Percentiles rank a stretch among this genome's conserved stretches.
These are phyloP conservation scores for Plasmopara muralis DNA, from an alignment of 352 stramenopile genomes.

Conservation along the genomic window DNA sequence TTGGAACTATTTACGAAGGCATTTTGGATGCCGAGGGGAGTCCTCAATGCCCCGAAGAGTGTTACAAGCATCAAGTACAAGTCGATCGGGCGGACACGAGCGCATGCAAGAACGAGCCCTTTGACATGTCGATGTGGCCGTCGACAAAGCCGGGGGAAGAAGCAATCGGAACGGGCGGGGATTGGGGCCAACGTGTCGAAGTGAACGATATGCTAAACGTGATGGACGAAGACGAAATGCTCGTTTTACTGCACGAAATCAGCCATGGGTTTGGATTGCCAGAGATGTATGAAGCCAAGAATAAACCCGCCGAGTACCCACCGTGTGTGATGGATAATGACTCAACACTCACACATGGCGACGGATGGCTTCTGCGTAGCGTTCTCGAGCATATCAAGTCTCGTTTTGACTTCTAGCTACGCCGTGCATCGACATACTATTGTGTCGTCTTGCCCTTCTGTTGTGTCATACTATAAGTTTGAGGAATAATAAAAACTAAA, in stretches of 20 bases:
- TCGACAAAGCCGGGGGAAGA: constrained; percentile 15
- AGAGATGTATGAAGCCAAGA: constrained; percentile 20
- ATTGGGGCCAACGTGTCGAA: not conserved
- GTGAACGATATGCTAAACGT: constrained; percentile 23
- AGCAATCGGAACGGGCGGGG: constrained; percentile 21
- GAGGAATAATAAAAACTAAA: too few species aligned
- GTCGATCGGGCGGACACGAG: constrained; percentile 17
- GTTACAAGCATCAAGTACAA: constrained; percentile 8
- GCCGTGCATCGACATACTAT: too few species aligned
- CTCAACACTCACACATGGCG: constrained; percentile 5
- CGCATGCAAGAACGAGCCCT: constrained; percentile 9
- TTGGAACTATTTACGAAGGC: not conserved
- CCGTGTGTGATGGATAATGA: constrained; percentile 18
- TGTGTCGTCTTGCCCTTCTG: too few species aligned
- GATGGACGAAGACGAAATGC: constrained; percentile 23
- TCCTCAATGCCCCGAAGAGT: constrained; percentile 2
- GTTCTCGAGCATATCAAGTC: constrained; percentile 11
- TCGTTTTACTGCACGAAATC: constrained; percentile 38
- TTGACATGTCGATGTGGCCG: constrained; percentile 38
- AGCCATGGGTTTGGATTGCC: constrained; percentile 33
- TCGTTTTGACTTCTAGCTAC: constrained; percentile 6
- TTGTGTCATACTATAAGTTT: too few species aligned
- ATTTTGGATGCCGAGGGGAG: not conserved
- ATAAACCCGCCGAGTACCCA: constrained; percentile 16
- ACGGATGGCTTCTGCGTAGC: constrained; percentile 10